A percentile compares a stretch with the other conserved stretches of the same genome.
Conservation (phyloP, 2,329 filamentous ascomycete species). For the Venturia pyrina region DNA sequence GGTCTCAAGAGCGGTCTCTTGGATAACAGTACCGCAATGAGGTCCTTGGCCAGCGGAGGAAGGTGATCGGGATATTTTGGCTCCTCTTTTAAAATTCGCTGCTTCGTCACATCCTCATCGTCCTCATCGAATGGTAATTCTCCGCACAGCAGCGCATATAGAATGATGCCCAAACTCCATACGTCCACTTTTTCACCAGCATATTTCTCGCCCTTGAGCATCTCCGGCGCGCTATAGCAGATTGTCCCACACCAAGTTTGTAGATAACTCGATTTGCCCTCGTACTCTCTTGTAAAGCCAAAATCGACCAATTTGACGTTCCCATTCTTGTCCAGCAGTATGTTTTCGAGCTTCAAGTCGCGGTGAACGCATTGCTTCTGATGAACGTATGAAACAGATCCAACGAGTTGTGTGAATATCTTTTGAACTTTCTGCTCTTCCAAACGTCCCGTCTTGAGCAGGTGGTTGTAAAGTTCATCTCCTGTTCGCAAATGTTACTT, state of each 20-base stretch:
- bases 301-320: constrained; percentile 98
- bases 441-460: constrained; percentile 76
- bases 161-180: constrained; percentile 79
- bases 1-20: constrained; percentile 82
- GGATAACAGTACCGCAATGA: constrained; percentile 74
- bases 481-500: constrained; percentile 40
- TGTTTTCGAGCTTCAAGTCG: constrained; percentile 93
- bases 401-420: constrained; percentile 91
- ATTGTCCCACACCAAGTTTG: constrained; percentile 98
- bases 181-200: constrained; percentile 97
- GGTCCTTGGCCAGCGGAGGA: constrained; percentile 62
- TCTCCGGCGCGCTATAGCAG: constrained; percentile 95
- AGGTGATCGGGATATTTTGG: constrained; percentile 76
- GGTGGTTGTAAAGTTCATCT: constrained; percentile 94
- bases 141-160: constrained; percentile 72
- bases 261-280: constrained; percentile 85
- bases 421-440: constrained; percentile 81
- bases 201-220: constrained; percentile 97
- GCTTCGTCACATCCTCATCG: constrained; percentile 77
- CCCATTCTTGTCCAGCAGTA: constrained; percentile 88
- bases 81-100: constrained; percentile 74
- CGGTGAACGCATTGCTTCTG: constrained; percentile 92
- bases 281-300: constrained; percentile 95
- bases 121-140: constrained; percentile 95
- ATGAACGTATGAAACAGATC: constrained; percentile 91